Percentiles rank a stretch among this genome's conserved stretches.
Conservation (phyloP, 2,329 filamentous ascomycete genomes). For the Aureobasidium zeae region DNA sequence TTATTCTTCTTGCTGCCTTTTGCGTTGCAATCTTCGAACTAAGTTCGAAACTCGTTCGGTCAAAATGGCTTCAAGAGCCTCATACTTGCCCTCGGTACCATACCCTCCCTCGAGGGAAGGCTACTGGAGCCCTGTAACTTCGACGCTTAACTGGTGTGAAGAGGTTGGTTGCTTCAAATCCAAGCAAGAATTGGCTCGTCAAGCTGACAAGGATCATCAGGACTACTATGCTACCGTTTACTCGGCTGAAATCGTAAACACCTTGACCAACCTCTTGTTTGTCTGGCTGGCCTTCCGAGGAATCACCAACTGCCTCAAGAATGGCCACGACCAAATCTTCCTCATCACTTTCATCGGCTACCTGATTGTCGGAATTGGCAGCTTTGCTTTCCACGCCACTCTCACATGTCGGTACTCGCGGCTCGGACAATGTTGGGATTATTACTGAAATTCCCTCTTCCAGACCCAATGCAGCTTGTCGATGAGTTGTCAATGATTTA, state of each 20-base stretch:
- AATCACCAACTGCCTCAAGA: conserved; percentile 59
- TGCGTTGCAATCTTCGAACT: background rate
- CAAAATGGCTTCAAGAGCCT: conserved; percentile 29
- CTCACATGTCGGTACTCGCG: conserved; percentile 48
- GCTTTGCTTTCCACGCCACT: conserved; percentile 55
- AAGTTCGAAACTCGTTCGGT: background rate
- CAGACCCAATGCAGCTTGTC: conserved; percentile 62
- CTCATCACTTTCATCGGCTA: conserved; percentile 56
- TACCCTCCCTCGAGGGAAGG: conserved; percentile 47
- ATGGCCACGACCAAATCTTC: conserved; percentile 70
- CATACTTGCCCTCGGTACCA: conserved; percentile 36
- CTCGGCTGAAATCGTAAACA: conserved; percentile 68
- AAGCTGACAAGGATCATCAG: conserved; percentile 35
- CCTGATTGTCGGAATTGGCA: conserved; percentile 51
- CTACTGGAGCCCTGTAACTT: conserved; percentile 61
- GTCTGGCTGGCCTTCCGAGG: conserved; percentile 69
- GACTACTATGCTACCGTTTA: conserved; percentile 69
- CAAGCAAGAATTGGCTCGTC: background rate
- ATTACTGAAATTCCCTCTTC: no score
- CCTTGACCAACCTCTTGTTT: conserved; percentile 74
- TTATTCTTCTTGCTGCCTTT: background rate
- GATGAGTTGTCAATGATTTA: conserved; percentile 66
- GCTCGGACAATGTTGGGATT: no score
- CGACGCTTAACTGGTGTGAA: conserved; percentile 72
- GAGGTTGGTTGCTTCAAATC: conserved; percentile 43